Evolutionary conservation across 768 basidiomycete genomes (phyloP).

Genomic region (Kwoniella dejecticola): DNA sequence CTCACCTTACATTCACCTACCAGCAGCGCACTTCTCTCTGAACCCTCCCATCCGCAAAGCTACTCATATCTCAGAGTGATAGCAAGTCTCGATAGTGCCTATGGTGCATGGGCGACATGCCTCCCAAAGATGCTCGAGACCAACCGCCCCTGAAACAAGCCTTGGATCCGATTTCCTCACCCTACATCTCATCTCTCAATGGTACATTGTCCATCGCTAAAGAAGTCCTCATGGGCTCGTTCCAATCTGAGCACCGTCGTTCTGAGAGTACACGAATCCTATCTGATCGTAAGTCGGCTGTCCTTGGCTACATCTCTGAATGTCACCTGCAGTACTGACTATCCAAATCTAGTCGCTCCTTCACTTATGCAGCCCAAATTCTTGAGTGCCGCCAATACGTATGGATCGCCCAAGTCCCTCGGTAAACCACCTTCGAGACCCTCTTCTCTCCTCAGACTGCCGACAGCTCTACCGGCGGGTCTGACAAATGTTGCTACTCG

Average conservation of each 20-base stretch:
- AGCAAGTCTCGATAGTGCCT: too few species aligned
- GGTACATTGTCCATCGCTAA: conserved; percentile 49
- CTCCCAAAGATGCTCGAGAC: conserved; percentile 15
- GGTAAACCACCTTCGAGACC: conserved; percentile 27
- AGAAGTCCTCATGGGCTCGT: conserved; percentile 51
- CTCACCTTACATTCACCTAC: neutral
- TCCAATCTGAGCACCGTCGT: conserved; percentile 45
- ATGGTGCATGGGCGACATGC: conserved; percentile 7
- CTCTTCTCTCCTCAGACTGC: conserved; percentile 33
- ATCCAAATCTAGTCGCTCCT: conserved; percentile 42
- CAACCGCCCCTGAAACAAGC: conserved; percentile 35
- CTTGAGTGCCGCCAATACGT: conserved; percentile 28
- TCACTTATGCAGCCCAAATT: conserved; percentile 50
- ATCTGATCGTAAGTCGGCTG: conserved; percentile 49
- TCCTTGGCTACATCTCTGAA: too few species aligned
- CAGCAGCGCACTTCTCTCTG: neutral
- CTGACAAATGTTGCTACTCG: conserved; percentile 31
- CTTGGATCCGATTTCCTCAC: conserved; percentile 44
- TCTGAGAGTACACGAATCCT: conserved; percentile 51
- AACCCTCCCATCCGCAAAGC: neutral
- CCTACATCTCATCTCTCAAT: conserved; percentile 34
- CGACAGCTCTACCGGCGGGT: conserved; percentile 38
- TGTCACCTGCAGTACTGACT: too few species aligned
- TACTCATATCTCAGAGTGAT: too few species aligned
- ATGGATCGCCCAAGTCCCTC: conserved; percentile 21